phyloP scores from a whole-genome alignment of 441 rosid species.

The Syzygium malaccense region DNA sequence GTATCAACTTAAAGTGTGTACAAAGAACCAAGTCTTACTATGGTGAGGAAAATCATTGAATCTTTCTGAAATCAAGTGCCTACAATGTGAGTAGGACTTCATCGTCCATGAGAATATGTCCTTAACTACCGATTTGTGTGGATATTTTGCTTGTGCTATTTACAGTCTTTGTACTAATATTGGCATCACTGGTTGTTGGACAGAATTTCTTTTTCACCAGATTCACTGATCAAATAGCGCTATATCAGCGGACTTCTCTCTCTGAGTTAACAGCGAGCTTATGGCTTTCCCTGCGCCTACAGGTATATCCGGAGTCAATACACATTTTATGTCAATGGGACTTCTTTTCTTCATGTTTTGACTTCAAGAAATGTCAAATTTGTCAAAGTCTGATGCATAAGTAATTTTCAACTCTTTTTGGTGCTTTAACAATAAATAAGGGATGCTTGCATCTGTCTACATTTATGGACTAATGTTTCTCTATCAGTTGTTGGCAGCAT shows the following conservation, averaged over 20 bases:
- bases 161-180: not conserved
- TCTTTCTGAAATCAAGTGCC: not conserved
- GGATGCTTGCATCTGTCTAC: not conserved
- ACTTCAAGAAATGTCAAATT: not conserved
- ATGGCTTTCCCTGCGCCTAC: conserved; percentile 98
- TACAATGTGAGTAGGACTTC: not conserved
- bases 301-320: conserved; percentile 34
- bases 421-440: not conserved
- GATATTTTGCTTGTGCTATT: not conserved
- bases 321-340: not conserved
- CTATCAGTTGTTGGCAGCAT: conserved; percentile 73
- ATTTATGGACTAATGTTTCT: not conserved
- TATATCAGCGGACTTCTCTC: conserved; percentile 83
- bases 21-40: not conserved
- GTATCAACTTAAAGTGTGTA: not conserved
- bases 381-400: not conserved
- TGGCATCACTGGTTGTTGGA: conserved; percentile 7
- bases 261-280: conserved; percentile 78
- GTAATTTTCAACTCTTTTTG: not conserved
- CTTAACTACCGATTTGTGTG: not conserved
- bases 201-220: conserved; percentile 63
- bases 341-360: not conserved
- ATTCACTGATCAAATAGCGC: conserved; percentile 50
- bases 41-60: not conserved
- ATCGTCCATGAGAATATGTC: not conserved